These are phyloP conservation scores for Saccharomycopsis sp. DNA, from an alignment of 805 yeast genomes.

Conservation along the genomic window DNA sequence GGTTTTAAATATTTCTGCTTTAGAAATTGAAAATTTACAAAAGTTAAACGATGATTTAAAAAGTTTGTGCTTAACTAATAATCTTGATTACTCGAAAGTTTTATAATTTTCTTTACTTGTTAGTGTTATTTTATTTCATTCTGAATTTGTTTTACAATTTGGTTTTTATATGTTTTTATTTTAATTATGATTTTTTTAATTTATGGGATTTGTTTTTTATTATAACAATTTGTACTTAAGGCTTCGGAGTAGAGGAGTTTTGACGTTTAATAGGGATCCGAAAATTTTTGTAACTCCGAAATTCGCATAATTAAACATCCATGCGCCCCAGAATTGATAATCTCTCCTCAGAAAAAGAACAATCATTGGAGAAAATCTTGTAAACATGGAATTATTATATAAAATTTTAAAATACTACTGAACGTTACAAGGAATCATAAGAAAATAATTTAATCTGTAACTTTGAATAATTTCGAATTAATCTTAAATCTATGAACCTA, in stretches of 20 bases:
- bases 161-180: background rate
- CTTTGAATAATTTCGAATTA: no score
- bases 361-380: no score
- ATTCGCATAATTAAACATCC: no score
- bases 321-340: no score
- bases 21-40: constrained; percentile 22
- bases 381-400: no score
- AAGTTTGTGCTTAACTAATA: background rate
- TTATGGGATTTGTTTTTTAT: background rate
- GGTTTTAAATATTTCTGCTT: constrained; percentile 22
- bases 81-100: background rate
- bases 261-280: background rate
- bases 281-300: no score
- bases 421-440: no score
- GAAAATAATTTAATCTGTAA: no score
- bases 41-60: constrained; percentile 19
- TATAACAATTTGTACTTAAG: background rate
- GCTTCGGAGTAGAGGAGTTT: no score
- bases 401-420: no score
- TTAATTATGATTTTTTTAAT: background rate
- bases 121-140: background rate
- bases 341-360: no score
- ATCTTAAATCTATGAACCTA: no score
- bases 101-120: background rate
- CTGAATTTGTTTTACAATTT: background rate